phyloP scores from a whole-genome alignment of 225 moss, liverwort and hornwort genomes.

The Ulota crispa region DNA sequence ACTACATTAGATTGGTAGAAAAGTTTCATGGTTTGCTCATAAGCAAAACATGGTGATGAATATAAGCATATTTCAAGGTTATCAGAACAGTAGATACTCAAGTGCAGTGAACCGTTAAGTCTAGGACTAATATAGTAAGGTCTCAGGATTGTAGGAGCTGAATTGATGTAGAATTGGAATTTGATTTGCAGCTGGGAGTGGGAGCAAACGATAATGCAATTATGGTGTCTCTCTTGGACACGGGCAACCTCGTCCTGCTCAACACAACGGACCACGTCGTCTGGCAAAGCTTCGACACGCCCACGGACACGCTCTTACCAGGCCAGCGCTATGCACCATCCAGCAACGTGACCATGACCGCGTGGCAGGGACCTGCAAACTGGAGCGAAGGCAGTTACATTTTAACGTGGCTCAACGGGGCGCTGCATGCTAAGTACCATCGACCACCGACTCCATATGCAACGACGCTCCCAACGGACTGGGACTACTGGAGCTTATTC shows the following conservation, averaged over 20 bases:
- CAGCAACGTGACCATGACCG: not conserved
- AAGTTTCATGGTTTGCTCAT: not conserved
- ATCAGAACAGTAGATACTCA: not conserved
- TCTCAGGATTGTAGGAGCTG: not conserved
- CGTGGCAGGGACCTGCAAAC: not conserved
- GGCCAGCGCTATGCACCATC: not conserved
- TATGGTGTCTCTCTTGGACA: not conserved
- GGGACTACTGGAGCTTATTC: accelerated
- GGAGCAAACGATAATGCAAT: not conserved
- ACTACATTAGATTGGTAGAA: not conserved
- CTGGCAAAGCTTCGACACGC: conserved; percentile 3
- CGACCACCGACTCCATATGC: not conserved
- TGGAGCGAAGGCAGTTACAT: conserved; percentile 4
- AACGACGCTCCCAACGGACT: not conserved
- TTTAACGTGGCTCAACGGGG: not conserved
- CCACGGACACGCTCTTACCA: conserved; percentile 15
- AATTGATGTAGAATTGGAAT: not conserved
- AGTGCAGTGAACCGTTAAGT: no score
- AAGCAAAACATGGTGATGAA: not conserved
- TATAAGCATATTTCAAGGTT: not conserved
- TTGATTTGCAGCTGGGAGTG: not conserved
- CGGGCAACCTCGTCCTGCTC: conserved; percentile 10
- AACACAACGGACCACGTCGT: not conserved
- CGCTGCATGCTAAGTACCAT: not conserved
- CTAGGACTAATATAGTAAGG: no score